These are phyloP conservation scores for Agastache rugosa DNA, from an alignment of 257 asterid species.

Conservation along the genomic window DNA sequence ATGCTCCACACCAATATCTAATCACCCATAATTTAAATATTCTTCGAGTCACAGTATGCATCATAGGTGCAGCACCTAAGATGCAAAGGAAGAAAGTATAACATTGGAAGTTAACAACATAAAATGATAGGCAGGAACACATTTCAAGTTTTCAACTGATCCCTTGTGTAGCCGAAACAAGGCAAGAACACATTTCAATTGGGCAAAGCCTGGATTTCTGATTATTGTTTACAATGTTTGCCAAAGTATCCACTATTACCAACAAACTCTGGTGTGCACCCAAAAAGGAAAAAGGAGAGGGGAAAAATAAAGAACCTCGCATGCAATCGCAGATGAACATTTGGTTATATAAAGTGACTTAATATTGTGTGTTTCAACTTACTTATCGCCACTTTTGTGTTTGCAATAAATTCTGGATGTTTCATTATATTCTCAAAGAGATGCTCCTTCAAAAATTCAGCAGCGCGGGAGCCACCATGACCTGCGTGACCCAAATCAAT, in stretches of 20 bases:
- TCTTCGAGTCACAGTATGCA: neutral
- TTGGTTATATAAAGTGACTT: constrained; percentile 5
- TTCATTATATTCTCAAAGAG: constrained; percentile 91
- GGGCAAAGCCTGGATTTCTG: constrained; percentile 12
- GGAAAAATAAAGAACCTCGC: neutral
- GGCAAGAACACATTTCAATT: constrained; percentile 22
- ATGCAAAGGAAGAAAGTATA: constrained; percentile 13
- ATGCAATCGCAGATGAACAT: constrained; percentile 19
- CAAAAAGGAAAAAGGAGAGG: neutral
- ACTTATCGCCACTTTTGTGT: constrained; percentile 90
- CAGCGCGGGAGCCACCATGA: constrained; percentile 99
- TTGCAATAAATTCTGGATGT: constrained; percentile 71
- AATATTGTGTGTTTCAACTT: constrained; percentile 46
- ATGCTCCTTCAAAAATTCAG: constrained; percentile 91
- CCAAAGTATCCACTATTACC: constrained; percentile 4
- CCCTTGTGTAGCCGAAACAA: constrained; percentile 6
- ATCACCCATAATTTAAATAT: neutral
- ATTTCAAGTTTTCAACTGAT: constrained; percentile 26
- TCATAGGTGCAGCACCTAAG: neutral
- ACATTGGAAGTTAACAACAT: constrained; percentile 9
- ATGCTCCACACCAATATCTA: constrained; percentile 11
- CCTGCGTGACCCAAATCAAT: constrained; percentile 60
- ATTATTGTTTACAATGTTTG: neutral
- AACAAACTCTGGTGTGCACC: constrained; percentile 1
- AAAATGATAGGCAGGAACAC: neutral